phyloP scores from a whole-genome alignment of 1,139 yeast species.

The Oligophagozyma castellii region DNA sequence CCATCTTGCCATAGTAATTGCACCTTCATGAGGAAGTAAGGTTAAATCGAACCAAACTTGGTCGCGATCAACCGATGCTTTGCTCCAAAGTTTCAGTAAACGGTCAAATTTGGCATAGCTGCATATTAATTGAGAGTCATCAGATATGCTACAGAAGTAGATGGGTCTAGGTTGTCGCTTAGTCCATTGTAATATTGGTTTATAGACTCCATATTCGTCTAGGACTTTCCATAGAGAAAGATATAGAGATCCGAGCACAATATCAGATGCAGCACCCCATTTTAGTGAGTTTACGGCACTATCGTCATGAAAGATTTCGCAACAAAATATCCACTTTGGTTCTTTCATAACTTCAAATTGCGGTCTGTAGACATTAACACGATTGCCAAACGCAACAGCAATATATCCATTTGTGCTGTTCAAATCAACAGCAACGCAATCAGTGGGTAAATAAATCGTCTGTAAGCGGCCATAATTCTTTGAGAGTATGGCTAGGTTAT shows the following conservation, averaged over 20 bases:
- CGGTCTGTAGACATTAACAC: slow-evolving; percentile 27
- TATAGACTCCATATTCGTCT: slow-evolving; percentile 33
- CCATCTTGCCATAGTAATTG: slow-evolving; percentile 47
- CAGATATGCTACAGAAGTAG: slow-evolving; percentile 40
- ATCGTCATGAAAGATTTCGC: slow-evolving; percentile 26
- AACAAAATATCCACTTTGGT: slow-evolving; percentile 38
- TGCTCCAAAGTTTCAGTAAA: slow-evolving; percentile 65
- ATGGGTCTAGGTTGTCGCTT: slow-evolving; percentile 45
- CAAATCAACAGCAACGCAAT: slow-evolving; percentile 54
- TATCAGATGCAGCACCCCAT: slow-evolving; percentile 55
- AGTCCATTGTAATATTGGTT: slow-evolving; percentile 37
- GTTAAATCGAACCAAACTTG: slow-evolving; percentile 58
- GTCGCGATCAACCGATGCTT: slow-evolving; percentile 53
- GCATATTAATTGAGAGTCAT: slow-evolving; percentile 54
- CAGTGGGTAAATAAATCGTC: slow-evolving; percentile 57
- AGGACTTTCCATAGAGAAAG: slow-evolving; percentile 41
- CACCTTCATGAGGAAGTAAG: slow-evolving; percentile 50
- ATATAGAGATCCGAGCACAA: slow-evolving; percentile 46
- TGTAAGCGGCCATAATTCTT: slow-evolving; percentile 45
- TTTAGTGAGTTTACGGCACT: slow-evolving; percentile 37
- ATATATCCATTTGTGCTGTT: slow-evolving; percentile 42
- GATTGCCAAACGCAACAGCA: slow-evolving; percentile 28
- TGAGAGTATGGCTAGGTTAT: slow-evolving; percentile 57
- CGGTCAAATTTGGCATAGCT: slow-evolving; percentile 49
- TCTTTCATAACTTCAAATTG: slow-evolving; percentile 28